Percentiles rank a stretch among this genome's conserved stretches.
These are phyloP conservation scores for Moesziomyces globuligerus DNA, from an alignment of 1,284 basidiomycete species.

Conservation along the genomic window DNA sequence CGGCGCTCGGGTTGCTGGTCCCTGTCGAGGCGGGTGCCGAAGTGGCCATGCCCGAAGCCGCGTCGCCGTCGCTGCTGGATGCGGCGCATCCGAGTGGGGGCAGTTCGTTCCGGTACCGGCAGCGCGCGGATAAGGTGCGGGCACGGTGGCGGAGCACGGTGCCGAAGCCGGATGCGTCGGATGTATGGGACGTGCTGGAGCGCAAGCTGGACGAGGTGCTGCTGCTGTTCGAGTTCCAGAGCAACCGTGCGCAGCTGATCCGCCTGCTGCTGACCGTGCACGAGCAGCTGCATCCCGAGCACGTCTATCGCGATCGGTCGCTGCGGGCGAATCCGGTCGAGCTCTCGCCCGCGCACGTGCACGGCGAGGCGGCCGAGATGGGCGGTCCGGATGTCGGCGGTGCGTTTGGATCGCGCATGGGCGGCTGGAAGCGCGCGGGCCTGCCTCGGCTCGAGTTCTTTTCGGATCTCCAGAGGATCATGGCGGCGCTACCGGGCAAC, in stretches of 20 bases:
- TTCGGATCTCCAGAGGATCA: conserved; percentile 34
- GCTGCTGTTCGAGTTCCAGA: conserved; percentile 58
- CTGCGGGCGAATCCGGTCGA: conserved; percentile 35
- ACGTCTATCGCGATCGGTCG: conserved; percentile 40
- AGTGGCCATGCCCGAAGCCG: not conserved
- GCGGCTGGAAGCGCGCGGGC: conserved; percentile 42
- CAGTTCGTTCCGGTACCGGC: conserved; percentile 36
- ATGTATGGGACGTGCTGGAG: conserved; percentile 61
- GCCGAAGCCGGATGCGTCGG: conserved; percentile 37
- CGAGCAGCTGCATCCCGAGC: conserved; percentile 45
- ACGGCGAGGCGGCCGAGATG: conserved; percentile 37
- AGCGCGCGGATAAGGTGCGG: conserved; percentile 28
- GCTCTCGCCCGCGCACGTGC: conserved; percentile 40
- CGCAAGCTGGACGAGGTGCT: conserved; percentile 53
- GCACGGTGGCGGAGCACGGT: conserved; percentile 38
- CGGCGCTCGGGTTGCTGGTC: conserved; percentile 22
- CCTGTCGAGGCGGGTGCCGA: conserved; percentile 11
- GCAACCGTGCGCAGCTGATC: conserved; percentile 45
- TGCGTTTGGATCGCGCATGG: conserved; percentile 33
- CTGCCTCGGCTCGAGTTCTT: conserved; percentile 50
- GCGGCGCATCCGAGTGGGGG: conserved; percentile 33
- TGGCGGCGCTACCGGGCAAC: conserved; percentile 38
- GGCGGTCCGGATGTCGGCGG: conserved; percentile 21
- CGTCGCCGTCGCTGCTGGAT: conserved; percentile 7
- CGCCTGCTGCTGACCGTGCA: conserved; percentile 50